A percentile compares a stretch with the other conserved stretches of the same genome.
phyloP scores from a whole-genome alignment of 1,284 basidiomycete species.

The Puccinia polysora region DNA sequence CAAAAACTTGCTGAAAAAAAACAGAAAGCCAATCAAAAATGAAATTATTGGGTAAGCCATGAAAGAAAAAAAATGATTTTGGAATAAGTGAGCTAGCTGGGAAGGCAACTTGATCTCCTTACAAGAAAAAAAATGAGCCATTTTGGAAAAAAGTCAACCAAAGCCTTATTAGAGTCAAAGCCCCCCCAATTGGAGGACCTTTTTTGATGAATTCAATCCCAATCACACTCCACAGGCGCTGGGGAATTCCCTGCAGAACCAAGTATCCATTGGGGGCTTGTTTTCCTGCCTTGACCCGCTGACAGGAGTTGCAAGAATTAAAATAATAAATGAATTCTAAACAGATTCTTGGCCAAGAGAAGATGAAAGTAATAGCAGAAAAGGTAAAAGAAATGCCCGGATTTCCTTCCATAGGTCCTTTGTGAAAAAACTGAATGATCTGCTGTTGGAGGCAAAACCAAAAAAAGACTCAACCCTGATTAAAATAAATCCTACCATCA shows the following conservation, averaged over 20 bases:
- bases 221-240: conserved; percentile 17
- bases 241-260: neutral
- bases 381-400: conserved; percentile 3
- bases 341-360: conserved; percentile 3
- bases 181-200: neutral
- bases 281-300: neutral
- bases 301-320: conserved; percentile 5
- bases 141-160: conserved; percentile 10
- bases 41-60: conserved; percentile 17
- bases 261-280: neutral
- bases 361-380: neutral
- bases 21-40: neutral
- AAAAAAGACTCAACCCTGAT: neutral
- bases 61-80: neutral
- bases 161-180: neutral
- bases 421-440: neutral
- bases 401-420: neutral
- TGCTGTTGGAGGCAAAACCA: neutral
- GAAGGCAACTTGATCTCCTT: neutral
- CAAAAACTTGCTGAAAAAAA: conserved; percentile 13
- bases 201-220: conserved; percentile 34
- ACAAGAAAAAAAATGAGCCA: conserved; percentile 15
- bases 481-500: neutral
- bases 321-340: conserved; percentile 1
- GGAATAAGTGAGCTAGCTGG: neutral